Conservation (phyloP, 2,329 filamentous ascomycete species). For the Cadophora malorum region DNA sequence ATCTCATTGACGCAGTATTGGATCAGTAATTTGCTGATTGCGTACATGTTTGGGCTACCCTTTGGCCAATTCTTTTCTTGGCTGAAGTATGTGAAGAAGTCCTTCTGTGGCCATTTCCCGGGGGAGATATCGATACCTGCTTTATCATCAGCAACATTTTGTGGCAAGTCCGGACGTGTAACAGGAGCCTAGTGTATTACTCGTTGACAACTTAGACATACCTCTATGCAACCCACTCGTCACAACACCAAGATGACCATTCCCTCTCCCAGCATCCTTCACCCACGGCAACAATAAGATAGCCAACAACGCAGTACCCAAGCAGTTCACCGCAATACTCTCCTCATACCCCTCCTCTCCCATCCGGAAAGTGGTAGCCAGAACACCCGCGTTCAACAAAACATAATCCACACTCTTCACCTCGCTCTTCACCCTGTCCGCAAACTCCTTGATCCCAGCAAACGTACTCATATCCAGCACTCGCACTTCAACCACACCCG, state of each 20-base stretch:
- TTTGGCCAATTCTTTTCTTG: slow-evolving; percentile 35
- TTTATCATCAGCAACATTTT: background rate
- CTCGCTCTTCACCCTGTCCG: slow-evolving; percentile 35
- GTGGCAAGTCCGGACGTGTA: background rate
- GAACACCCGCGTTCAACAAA: slow-evolving; percentile 44
- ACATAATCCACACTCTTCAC: slow-evolving; percentile 40
- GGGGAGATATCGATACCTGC: slow-evolving; percentile 22
- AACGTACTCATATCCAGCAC: slow-evolving; percentile 42
- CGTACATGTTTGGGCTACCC: slow-evolving; percentile 32
- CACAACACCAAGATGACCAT: slow-evolving; percentile 39
- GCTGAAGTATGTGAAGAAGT: slow-evolving; percentile 36
- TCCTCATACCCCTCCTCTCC: slow-evolving; percentile 55
- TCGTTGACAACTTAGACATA: background rate
- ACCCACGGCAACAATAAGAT: slow-evolving; percentile 58
- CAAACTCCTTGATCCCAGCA: slow-evolving; percentile 35
- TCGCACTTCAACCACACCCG: slow-evolving; percentile 36
- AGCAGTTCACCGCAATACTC: slow-evolving; percentile 62
- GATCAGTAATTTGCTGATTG: slow-evolving; percentile 38
- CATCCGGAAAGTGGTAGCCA: slow-evolving; percentile 30
- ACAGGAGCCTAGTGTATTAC: background rate
- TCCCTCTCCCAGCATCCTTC: slow-evolving; percentile 45
- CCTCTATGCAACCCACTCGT: slow-evolving; percentile 35
- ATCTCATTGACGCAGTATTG: slow-evolving; percentile 41
- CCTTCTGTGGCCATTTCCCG: slow-evolving; percentile 34
- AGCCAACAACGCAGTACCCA: slow-evolving; percentile 61